Evolutionary conservation across 192 early-diverging fungal genomes (phyloP).

Genomic region (Pilobolus umbonatus): DNA sequence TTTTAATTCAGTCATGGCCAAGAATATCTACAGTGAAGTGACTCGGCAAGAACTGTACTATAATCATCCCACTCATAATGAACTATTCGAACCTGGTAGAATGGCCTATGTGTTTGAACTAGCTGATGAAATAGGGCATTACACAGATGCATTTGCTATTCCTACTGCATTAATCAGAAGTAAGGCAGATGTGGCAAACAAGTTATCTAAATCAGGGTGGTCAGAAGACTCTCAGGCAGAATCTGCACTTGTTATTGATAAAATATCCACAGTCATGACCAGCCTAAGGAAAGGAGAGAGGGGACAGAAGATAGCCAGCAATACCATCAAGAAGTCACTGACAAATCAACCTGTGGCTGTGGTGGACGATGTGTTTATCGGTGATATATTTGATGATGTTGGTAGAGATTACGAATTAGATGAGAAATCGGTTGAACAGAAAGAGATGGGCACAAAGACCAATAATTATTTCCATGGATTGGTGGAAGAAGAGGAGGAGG

Average conservation of each 20-base stretch:
- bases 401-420: slow-evolving; percentile 73
- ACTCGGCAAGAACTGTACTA: slow-evolving; percentile 28
- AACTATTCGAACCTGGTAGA: slow-evolving; percentile 70
- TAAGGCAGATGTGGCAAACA: slow-evolving; percentile 57
- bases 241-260: slow-evolving; percentile 66
- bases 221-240: slow-evolving; percentile 44
- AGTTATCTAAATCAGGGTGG: slow-evolving; percentile 22
- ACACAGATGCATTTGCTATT: slow-evolving; percentile 48
- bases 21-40: slow-evolving; percentile 44
- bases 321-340: slow-evolving; percentile 44
- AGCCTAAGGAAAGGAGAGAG: slow-evolving; percentile 38
- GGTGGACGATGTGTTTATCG: slow-evolving; percentile 24
- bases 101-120: slow-evolving; percentile 74
- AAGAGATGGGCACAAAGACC: background rate
- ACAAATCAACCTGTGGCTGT: slow-evolving; percentile 2
- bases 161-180: slow-evolving; percentile 75
- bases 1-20: slow-evolving; percentile 40
- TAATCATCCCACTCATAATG: slow-evolving; percentile 49
- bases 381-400: slow-evolving; percentile 84
- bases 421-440: slow-evolving; percentile 12
- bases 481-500: slow-evolving; percentile 19
- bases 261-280: slow-evolving; percentile 60
- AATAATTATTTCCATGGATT: slow-evolving; percentile 18
- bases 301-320: background rate
- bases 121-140: slow-evolving; percentile 40